A percentile compares a stretch with the other conserved stretches of the same genome.
Evolutionary conservation across 2,329 filamentous ascomycete genomes (phyloP).

Genomic region (Colletotrichum shisoi): DNA sequence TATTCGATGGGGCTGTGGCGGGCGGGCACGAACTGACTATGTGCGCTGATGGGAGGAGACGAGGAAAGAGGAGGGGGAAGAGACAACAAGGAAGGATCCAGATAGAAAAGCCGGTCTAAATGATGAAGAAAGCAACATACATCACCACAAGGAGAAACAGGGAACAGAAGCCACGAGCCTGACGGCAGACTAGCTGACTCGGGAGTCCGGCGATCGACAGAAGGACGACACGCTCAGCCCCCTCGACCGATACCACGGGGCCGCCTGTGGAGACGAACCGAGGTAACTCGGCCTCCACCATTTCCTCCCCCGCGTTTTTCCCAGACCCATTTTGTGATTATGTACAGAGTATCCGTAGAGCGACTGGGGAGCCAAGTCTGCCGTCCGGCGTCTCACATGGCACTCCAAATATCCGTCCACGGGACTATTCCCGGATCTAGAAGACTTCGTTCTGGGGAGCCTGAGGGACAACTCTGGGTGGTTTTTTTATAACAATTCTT

Average conservation of each 20-base stretch:
- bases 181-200: conserved; percentile 37
- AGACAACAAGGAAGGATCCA: conserved; percentile 7
- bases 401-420: conserved; percentile 27
- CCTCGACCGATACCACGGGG: conserved; percentile 20
- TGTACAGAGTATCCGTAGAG: background rate
- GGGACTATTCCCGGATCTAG: conserved; percentile 21
- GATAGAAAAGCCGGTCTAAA: background rate
- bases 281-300: conserved; percentile 39
- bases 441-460: conserved; percentile 8
- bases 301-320: conserved; percentile 31
- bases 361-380: conserved; percentile 9
- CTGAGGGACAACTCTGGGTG: background rate
- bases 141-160: background rate
- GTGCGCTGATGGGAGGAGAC: conserved; percentile 7
- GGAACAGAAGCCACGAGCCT: conserved; percentile 11
- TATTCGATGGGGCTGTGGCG: conserved; percentile 12
- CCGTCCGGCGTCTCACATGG: conserved; percentile 24
- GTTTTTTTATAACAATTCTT: background rate
- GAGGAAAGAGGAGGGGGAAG: conserved; percentile 18
- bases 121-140: conserved; percentile 19
- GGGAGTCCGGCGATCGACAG: conserved; percentile 22
- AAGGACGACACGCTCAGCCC: conserved; percentile 25
- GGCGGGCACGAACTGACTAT: background rate
- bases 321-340: conserved; percentile 30
- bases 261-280: conserved; percentile 20